Conservation (phyloP, 495 filamentous ascomycete species). For the Darksidea phi region DNA sequence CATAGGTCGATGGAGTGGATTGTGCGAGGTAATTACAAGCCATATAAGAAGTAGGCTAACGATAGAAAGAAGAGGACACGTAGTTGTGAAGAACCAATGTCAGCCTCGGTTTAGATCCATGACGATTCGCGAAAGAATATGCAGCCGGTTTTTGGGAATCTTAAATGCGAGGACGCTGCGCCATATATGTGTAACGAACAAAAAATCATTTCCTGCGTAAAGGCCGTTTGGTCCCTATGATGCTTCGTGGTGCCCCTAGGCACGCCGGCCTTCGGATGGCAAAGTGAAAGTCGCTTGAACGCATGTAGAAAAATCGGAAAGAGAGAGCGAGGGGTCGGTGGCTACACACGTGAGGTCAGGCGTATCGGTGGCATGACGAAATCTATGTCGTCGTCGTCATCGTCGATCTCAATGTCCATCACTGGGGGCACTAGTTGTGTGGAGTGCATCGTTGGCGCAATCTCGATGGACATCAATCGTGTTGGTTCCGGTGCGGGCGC, state of each 20-base stretch:
- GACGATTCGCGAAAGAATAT: neutral
- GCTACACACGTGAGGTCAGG: slow-evolving; percentile 31
- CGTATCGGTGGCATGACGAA: slow-evolving; percentile 35
- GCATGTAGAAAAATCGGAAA: slow-evolving; percentile 21
- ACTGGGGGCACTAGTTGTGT: slow-evolving; percentile 13
- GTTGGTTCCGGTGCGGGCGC: neutral
- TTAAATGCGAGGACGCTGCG: slow-evolving; percentile 17
- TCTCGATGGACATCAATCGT: neutral
- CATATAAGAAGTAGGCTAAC: slow-evolving; percentile 5
- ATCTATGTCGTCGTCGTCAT: slow-evolving; percentile 32
- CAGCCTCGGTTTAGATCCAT: neutral
- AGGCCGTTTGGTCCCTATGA: slow-evolving; percentile 19
- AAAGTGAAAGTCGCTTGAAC: slow-evolving; percentile 36
- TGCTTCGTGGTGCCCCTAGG: slow-evolving; percentile 8
- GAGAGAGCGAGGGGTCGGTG: neutral
- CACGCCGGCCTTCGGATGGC: slow-evolving; percentile 23
- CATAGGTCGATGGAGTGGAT: neutral
- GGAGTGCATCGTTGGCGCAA: slow-evolving; percentile 2
- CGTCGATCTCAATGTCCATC: slow-evolving; percentile 38
- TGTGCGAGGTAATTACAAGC: slow-evolving; percentile 26
- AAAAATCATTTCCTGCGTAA: slow-evolving; percentile 27
- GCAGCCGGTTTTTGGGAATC: slow-evolving; percentile 7
- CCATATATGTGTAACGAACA: slow-evolving; percentile 11
- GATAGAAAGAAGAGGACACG: slow-evolving; percentile 3
- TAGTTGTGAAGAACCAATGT: neutral